These are phyloP conservation scores for Agaricus subrufescens DNA, from an alignment of 768 basidiomycete species.

Conservation along the genomic window DNA sequence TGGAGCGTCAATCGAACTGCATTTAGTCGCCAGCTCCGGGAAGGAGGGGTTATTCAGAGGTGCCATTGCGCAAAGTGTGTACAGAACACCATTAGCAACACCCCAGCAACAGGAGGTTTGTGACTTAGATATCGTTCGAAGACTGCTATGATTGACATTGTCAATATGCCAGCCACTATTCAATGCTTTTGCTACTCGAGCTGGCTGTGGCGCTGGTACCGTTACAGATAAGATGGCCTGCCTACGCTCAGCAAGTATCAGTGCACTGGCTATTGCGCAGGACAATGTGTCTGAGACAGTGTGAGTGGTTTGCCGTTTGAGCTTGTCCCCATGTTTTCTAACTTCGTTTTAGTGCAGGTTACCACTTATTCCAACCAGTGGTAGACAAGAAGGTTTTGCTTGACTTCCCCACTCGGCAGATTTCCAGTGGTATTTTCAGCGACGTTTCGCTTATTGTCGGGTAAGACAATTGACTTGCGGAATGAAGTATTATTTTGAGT, in stretches of 20 bases:
- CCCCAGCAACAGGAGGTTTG: slow-evolving; percentile 48
- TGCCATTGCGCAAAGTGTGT: slow-evolving; percentile 63
- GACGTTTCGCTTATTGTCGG: slow-evolving; percentile 57
- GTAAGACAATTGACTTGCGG: slow-evolving; percentile 24
- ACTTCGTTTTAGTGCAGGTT: slow-evolving; percentile 28
- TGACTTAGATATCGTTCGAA: not conserved
- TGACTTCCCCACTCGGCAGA: slow-evolving; percentile 42
- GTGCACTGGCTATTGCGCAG: slow-evolving; percentile 49
- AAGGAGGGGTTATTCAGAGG: slow-evolving; percentile 38
- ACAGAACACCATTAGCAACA: slow-evolving; percentile 43
- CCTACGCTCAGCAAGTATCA: slow-evolving; percentile 44
- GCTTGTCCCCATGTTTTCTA: not conserved
- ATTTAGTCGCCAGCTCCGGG: slow-evolving; percentile 40
- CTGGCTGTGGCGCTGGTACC: slow-evolving; percentile 41
- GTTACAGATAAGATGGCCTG: slow-evolving; percentile 36
- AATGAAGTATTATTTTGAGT: not conserved
- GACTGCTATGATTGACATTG: not conserved
- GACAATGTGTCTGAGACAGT: slow-evolving; percentile 40
- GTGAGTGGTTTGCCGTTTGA: slow-evolving; percentile 24
- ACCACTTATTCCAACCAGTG: slow-evolving; percentile 47
- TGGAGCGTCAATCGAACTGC: slow-evolving; percentile 51
- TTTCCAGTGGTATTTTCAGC: slow-evolving; percentile 40
- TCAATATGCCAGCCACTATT: slow-evolving; percentile 41
- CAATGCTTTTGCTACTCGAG: slow-evolving; percentile 41
- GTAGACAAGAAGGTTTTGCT: slow-evolving; percentile 49